phyloP scores from a whole-genome alignment of 108 stramenopile species.

The Nitzschia sp. region DNA sequence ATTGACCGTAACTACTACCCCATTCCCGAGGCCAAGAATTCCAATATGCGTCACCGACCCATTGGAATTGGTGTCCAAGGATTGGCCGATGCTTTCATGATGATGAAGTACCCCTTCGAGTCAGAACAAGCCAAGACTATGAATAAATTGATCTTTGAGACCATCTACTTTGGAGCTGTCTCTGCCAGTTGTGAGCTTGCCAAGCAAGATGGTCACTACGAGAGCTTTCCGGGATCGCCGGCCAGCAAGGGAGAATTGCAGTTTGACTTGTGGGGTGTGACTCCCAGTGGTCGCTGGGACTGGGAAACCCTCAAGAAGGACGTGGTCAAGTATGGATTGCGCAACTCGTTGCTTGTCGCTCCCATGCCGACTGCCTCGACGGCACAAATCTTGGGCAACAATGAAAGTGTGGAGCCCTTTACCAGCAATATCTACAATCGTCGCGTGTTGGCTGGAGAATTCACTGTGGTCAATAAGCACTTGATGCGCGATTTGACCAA shows the following conservation, averaged over 20 bases:
- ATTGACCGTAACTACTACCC: slow-evolving; percentile 99
- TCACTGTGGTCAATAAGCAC: slow-evolving; percentile 99
- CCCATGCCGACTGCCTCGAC: slow-evolving; percentile 99
- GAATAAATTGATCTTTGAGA: slow-evolving; percentile 99
- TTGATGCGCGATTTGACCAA: slow-evolving; percentile 94
- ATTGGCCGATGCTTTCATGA: slow-evolving; percentile 96
- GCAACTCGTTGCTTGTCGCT: slow-evolving; percentile 97
- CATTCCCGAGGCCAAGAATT: slow-evolving; percentile 75
- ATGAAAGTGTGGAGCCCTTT: slow-evolving; percentile 99
- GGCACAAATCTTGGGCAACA: slow-evolving; percentile 99
- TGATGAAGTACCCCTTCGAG: slow-evolving; percentile 96
- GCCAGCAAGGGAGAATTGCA: slow-evolving; percentile 95
- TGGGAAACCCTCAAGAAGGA: slow-evolving; percentile 90
- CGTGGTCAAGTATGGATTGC: slow-evolving; percentile 90
- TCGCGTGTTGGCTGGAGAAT: slow-evolving; percentile 98
- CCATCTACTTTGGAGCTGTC: slow-evolving; percentile 98
- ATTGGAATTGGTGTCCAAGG: slow-evolving; percentile 99
- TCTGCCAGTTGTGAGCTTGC: slow-evolving; percentile 95
- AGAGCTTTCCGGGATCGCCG: slow-evolving; percentile 94
- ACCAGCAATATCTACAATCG: slow-evolving; percentile 99
- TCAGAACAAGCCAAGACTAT: slow-evolving; percentile 78
- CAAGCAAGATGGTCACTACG: slow-evolving; percentile 90
- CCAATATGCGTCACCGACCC: slow-evolving; percentile 98
- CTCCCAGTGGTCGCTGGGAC: slow-evolving; percentile 86
- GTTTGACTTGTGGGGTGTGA: slow-evolving; percentile 97